Evolutionary conservation across 371 early-diverging fungal species (phyloP), one percentile per base, ranked within the genome.

Genomic region (Zopfochytrium polystomum): DNA sequence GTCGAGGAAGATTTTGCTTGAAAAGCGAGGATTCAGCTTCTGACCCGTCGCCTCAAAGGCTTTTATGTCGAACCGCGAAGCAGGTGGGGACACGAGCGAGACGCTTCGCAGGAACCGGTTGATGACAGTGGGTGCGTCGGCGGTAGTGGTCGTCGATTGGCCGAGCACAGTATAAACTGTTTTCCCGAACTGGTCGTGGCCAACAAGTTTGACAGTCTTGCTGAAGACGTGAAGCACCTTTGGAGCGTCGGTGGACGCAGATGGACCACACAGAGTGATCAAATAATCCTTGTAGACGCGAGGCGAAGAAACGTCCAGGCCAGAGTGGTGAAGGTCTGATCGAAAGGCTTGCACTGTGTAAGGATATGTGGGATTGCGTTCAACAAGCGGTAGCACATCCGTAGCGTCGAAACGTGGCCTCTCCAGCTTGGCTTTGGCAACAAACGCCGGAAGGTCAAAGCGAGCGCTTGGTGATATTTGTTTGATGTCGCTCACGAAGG

Each of bases 401-500:
- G 51, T 27, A 13, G 30, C 30, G 22, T 51, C 51, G 30, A 51
- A 51, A 13, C 22, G 51, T 5, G 51, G 51, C 13, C 22, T 23
- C 11, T 7, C 7, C 51, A 51, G 22, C 30, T 51, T 51, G 5
- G 51, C 51, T 30, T 51, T 51, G 22, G 51, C 51, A 30, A 51
- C 51, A 25, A 51, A 51, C 6, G 51, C 51, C 4, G 51, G 51
- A 4, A 51, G 31, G 31, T 51, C 51, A 22, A 51, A 51, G 7
- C 29, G 4, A 11, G 51, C 22, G 13, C 5, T 51, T 11, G 25
- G 4, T 7, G 23, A 23, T 5, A 51, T 30, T 11, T 27, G 7
- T 11, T 51, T 38, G 11, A 38, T 18, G 18, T 38, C 38, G 7
- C 11, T 11, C 7, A 38, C 38, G 18, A 38, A 38, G 38, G 38